Evolutionary conservation across 2,329 filamentous ascomycete genomes (phyloP), one percentile per base, ranked within the genome.

Genomic region (Sporothrix dimorphospora): DNA sequence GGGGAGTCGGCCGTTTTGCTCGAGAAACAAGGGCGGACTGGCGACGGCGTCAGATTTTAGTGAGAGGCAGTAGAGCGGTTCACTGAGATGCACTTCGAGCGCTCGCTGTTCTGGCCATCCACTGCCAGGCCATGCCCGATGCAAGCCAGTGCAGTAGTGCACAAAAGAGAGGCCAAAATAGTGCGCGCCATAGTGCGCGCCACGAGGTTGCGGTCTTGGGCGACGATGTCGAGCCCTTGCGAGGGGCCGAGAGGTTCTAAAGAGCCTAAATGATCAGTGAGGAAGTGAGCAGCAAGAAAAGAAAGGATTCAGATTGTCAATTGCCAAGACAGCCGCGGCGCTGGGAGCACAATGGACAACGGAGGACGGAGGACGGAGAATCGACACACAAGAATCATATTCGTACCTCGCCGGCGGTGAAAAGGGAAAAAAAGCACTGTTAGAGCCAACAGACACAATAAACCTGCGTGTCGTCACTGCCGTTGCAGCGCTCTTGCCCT

Each of bases 1-100:
- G n/a, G 61, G 40, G 61, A 65, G 40, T 27, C 61, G 61, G 61
- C 61, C 61, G 42, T 11, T 47, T 63, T 42, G 34, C 21, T 47
- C 61, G n/a, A 27, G 19, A 42, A 42, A 21, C 57, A 40, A 24
- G 57, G n/a, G 34, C 4, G n/a, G 19, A 40, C 19, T 8, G 57
- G 34, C 11, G 34, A 21, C 57, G n/a, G 19, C 38, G 34, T 42
- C n/a, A 42, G 57, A 42, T 42, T 42, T 63, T 63, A 40, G 57
- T 38, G 53, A 30, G 24, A 16, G 11, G 24, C 24, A 3, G 19
- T 40, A 30, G 19, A 11, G 16, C 12, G 16, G 19, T 55, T 19
- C 55, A 38, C 27, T 34, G 27, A 34, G 53, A 57, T 53, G 49
- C 49, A 24, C n/a, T 27, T 30, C 27, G 12, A 30, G n/a, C 16